These are phyloP conservation scores for Cocos nucifera DNA, from an alignment of 176 grass and related monocot species.

Conservation along the genomic window DNA sequence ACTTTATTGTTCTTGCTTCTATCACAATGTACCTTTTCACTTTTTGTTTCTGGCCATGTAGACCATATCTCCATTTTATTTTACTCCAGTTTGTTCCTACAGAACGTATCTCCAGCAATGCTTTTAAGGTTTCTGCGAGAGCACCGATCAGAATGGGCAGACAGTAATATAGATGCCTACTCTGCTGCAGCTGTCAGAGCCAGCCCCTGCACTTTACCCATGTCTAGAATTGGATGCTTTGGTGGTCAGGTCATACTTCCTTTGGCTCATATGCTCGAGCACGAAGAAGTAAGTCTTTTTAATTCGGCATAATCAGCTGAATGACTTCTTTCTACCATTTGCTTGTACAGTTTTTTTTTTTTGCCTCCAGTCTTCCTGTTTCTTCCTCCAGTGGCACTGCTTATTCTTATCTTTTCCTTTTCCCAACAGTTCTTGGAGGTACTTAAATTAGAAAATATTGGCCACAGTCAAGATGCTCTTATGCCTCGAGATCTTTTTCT, in stretches of 20 bases:
- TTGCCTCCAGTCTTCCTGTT: not conserved
- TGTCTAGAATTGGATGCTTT: constrained; percentile 38
- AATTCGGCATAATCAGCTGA: not conserved
- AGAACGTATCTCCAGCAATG: constrained; percentile 50
- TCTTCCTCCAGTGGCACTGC: not conserved
- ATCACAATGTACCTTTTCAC: too few relatives aligned
- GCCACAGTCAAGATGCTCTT: constrained; percentile 7
- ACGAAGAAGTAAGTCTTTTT: constrained; percentile 52
- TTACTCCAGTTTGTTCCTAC: not conserved
- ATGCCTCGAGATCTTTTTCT: constrained; percentile 8
- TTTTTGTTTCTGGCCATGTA: too few relatives aligned
- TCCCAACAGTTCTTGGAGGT: constrained; percentile 19
- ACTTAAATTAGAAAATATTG: constrained; percentile 18
- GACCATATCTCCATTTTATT: not conserved
- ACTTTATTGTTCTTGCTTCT: too few relatives aligned
- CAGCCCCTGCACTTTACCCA: constrained; percentile 40
- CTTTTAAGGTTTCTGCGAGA: constrained; percentile 51
- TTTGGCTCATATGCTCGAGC: constrained; percentile 47
- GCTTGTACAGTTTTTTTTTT: not conserved
- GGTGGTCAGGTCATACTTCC: constrained; percentile 63
- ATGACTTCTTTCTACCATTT: constrained; percentile 1
- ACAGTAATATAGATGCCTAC: constrained; percentile 54
- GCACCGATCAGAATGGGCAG: constrained; percentile 71
- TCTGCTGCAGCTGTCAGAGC: constrained; percentile 54
- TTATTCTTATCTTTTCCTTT: not conserved